Evolutionary conservation across 2,329 filamentous ascomycete genomes (phyloP), one percentile per base, ranked within the genome.

Genomic region (Cladorrhinum sp.): DNA sequence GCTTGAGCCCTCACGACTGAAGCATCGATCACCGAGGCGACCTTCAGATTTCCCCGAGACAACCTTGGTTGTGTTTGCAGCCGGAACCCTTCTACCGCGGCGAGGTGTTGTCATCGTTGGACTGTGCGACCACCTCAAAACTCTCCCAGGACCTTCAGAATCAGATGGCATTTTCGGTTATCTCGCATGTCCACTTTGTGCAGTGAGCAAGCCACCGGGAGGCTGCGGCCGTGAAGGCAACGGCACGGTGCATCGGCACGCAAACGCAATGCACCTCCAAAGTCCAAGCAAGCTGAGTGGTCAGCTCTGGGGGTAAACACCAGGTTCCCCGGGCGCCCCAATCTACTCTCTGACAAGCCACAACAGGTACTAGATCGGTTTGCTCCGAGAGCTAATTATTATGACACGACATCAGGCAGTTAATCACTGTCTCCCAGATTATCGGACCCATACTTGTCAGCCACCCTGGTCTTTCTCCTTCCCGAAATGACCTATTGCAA

Each of bases 241-340:
- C 52, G 58, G 61, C 24, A 36, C 38, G 29, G n/a, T 61, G 55
- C 61, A 61, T 55, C 51, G 50, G 49, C 32, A 58, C 41, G 52
- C 38, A 50, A 45, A 29, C 24, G 48, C 12, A 55, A 55, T 3
- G 48, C 12, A 23, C 12, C 20, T 23, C 10, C 12, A 50, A 50
- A 22, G 18, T 7, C 24, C 18, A 54, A 23, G 20, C 20, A 24
- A 45, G 52, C 52, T 55, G 32, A 48, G 38, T 55, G 52, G 38
- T 38, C 41, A n/a, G n/a, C n/a, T n/a, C n/a, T n/a, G n/a, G n/a
- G n/a, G n/a, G n/a, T n/a, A 27, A n/a, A 20, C n/a, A 32, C 53
- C 24, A 32, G 53, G 53, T 56, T 56, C 32, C 36, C 52, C 52
- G 36, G 52, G 29, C 38, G 20, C 25, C 38, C 38, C 38, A 5